Base-by-base conservation (phyloP, 192 early-diverging fungal genomes). In the Coemansia sp. region DNA sequence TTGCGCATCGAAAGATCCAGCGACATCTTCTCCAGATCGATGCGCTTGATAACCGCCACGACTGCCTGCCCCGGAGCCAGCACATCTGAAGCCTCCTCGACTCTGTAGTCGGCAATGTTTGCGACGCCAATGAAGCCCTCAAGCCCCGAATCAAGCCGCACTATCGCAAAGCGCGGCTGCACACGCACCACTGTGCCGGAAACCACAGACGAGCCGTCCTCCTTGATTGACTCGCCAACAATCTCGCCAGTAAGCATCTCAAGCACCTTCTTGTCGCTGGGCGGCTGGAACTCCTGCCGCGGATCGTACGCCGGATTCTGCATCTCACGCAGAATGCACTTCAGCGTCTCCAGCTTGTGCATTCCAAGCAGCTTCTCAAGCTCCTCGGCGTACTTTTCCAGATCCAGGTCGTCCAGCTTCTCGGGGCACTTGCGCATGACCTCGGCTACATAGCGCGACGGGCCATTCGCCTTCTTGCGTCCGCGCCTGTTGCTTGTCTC, bases 331-430 rank as follows among this genome's bases (percentile, higher is more conserved):
- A 92, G 92, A 77, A 96, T 96, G 36, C 88, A 89, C 62, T 89
- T 82, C 4, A 98, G 84, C 9, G 87, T 89, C 67, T 89, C 85
- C 25, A 87, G 80, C 81, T 96, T 97, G 47, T 88, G 88, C 57
- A 89, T 86, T 57, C 90, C 74, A 37, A 86, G 84, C 34, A 88
- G 83, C 11, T 86, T 67, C 62, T 89, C 85, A 15, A 98, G 85
- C 67, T 92, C 90, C 34, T 85, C 84, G 2, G 93, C 95, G 72
- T 95, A 98, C 54, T 94, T 93, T 20, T 92, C 93, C 59, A 98
- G 70, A 47, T 91, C 83, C 25, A 98, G 83, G 52, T 93, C 89
- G 40, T 95, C 89, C 20, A 98, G 84, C 61, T 88, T 85, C 23
- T 91, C 88, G 7, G 86, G 86, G 41, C 90, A 87, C 22, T 78